Base-by-base conservation (phyloP, 2,329 filamentous ascomycete species). In the Aureobasidium mangrovei region DNA sequence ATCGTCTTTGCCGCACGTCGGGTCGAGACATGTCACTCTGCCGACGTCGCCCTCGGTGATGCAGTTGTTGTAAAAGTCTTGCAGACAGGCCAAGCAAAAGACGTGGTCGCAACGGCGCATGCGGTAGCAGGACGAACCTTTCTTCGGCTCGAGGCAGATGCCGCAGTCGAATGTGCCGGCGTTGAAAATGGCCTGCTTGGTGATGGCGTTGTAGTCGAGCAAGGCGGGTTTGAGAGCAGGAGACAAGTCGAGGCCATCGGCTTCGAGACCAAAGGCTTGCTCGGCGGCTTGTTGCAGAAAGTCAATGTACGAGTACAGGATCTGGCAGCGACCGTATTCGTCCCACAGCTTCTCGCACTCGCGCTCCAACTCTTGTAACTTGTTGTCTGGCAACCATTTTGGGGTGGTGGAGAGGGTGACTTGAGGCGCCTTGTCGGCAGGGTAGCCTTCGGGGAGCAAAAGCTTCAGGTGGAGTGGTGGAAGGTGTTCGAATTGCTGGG, bases 91-190 rank as follows among this genome's bases (percentile, higher is more conserved):
- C 18, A 85, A 73, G 68, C 93, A 98, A 65, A 97, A 98, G 36
- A 97, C 89, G 66, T 98, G 91, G 0, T 82, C 83, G 68, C 93
- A 98, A 56, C 85, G 82, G 43, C 86, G 71, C 77, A 97, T 84
- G 40, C 82, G 81, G 71, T 97, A 86, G 67, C 93, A 97, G 8
- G 76, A 79, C 0, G 74, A 70, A 1, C 93, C 93, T 67, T 94
- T 96, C 69, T 95, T 95, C 0, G 90, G 90, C 68, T 97, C 91
- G 44, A 96, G 71, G 65, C 91, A 96, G 45, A 97, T 79, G 1
- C 86, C 88, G 60, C 91, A 97, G 51, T 91, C 83, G 65, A 93
- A 96, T 0, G 88, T 95, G 62, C 85, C 86, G 60, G 82, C 82
- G 57, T 93, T 84, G 65, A 96, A 97, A 0, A 83, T 82, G 26